phyloP scores from a whole-genome alignment of 352 stramenopile genomes.

The Pythium utonaiense region DNA sequence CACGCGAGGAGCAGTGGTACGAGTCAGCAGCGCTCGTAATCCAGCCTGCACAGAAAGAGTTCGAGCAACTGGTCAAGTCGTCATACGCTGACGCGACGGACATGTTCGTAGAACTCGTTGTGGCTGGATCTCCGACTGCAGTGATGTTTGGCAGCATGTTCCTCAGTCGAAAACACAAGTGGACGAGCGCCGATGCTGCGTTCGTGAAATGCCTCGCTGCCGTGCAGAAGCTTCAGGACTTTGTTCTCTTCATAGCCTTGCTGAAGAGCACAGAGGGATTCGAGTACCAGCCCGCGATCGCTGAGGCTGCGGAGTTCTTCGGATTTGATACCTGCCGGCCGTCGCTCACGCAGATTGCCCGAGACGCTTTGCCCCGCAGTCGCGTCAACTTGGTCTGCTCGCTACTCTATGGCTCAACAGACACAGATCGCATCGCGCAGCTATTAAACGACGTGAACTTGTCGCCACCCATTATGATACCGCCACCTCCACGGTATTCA shows the following conservation, averaged over 20 bases:
- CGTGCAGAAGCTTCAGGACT: background rate
- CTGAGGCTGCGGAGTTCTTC: background rate
- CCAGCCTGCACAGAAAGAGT: conserved; percentile 1
- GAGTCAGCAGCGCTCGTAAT: conserved; percentile 10
- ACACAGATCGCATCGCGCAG: background rate
- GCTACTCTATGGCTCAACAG: background rate
- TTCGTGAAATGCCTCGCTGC: background rate
- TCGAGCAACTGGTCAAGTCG: conserved; percentile 1
- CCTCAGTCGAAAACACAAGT: background rate
- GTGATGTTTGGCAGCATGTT: background rate
- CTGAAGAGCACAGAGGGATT: background rate
- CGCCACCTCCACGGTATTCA: background rate
- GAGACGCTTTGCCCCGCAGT: background rate
- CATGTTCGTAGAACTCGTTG: conserved; percentile 1
- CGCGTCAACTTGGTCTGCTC: conserved; percentile 7
- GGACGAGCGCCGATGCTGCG: background rate
- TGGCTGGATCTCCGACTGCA: background rate
- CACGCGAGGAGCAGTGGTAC: background rate
- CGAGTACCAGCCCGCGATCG: background rate
- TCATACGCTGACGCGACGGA: background rate
- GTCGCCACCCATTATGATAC: background rate
- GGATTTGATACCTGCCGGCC: conserved; percentile 1
- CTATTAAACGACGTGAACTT: background rate
- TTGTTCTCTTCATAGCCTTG: background rate
- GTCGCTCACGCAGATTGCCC: background rate